These are phyloP conservation scores for Epichloe amarillans DNA, from an alignment of 2,329 filamentous ascomycete genomes.

Conservation along the genomic window DNA sequence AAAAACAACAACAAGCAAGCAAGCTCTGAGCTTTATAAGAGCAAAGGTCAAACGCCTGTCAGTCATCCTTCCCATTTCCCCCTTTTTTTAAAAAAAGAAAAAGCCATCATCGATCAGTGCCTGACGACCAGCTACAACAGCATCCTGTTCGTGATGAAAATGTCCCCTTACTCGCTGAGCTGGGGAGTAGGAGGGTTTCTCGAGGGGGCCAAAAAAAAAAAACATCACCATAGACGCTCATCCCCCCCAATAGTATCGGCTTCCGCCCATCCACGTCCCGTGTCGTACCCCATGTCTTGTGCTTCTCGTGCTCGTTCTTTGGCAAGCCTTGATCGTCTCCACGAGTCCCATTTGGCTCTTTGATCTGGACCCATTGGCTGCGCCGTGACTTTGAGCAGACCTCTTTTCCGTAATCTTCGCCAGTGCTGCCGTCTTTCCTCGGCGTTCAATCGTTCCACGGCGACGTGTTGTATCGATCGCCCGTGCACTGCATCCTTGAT, in stretches of 20 bases:
- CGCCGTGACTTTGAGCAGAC: constrained; percentile 23
- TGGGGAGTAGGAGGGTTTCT: too few relatives aligned
- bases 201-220: neutral
- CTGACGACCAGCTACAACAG: too few relatives aligned
- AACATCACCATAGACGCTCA: constrained; percentile 9
- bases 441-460: constrained; percentile 30
- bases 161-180: neutral
- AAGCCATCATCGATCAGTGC: neutral
- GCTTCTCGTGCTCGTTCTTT: constrained; percentile 26
- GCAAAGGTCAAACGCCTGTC: too few relatives aligned
- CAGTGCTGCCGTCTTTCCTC: constrained; percentile 34
- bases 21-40: too few relatives aligned
- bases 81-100: neutral
- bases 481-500: constrained; percentile 31
- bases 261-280: constrained; percentile 16
- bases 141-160: neutral
- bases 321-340: constrained; percentile 27
- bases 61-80: too few relatives aligned
- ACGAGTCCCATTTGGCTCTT: constrained; percentile 29
- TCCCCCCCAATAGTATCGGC: constrained; percentile 16
- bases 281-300: constrained; percentile 27
- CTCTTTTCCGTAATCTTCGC: constrained; percentile 36
- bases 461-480: constrained; percentile 29
- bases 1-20: too few relatives aligned
- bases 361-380: constrained; percentile 25